A percentile compares a stretch with the other conserved stretches of the same genome.
These are phyloP conservation scores for Fusarium cicatricum DNA, from an alignment of 2,329 filamentous ascomycete genomes.

Conservation along the genomic window DNA sequence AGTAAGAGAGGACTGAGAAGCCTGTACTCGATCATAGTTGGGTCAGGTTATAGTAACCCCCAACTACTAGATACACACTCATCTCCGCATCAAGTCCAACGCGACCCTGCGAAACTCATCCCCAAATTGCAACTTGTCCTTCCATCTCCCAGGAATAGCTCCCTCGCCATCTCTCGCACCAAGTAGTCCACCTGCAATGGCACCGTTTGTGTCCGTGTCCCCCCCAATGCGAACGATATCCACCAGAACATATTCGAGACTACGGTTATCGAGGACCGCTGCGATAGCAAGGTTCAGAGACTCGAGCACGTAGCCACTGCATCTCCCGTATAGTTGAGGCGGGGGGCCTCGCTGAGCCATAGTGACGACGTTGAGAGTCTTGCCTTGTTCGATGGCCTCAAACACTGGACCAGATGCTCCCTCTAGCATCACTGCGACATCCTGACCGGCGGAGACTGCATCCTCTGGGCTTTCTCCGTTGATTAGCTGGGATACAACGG, in stretches of 20 bases:
- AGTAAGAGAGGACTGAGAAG: too few relatives aligned
- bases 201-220: conserved; percentile 58
- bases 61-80: not conserved
- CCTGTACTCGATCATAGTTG: too few relatives aligned
- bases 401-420: conserved; percentile 26
- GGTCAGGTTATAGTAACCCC: too few relatives aligned
- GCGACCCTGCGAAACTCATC: conserved; percentile 45
- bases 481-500: conserved; percentile 47
- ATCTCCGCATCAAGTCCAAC: conserved; percentile 8
- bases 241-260: conserved; percentile 54
- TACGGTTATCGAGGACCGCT: conserved; percentile 51
- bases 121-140: conserved; percentile 49
- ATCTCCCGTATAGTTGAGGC: conserved; percentile 39
- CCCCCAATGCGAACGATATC: conserved; percentile 55
- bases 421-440: conserved; percentile 36
- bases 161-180: conserved; percentile 55
- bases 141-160: conserved; percentile 53
- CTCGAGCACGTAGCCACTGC: conserved; percentile 54
- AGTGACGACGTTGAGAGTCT: conserved; percentile 32
- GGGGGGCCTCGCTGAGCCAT: conserved; percentile 47
- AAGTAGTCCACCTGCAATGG: conserved; percentile 55
- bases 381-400: conserved; percentile 43
- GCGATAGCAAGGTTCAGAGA: conserved; percentile 52
- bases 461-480: conserved; percentile 30
- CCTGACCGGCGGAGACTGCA: conserved; percentile 44